Base-by-base conservation (phyloP, 208 protist genomes). In the Trypanosoma rangeli region DNA sequence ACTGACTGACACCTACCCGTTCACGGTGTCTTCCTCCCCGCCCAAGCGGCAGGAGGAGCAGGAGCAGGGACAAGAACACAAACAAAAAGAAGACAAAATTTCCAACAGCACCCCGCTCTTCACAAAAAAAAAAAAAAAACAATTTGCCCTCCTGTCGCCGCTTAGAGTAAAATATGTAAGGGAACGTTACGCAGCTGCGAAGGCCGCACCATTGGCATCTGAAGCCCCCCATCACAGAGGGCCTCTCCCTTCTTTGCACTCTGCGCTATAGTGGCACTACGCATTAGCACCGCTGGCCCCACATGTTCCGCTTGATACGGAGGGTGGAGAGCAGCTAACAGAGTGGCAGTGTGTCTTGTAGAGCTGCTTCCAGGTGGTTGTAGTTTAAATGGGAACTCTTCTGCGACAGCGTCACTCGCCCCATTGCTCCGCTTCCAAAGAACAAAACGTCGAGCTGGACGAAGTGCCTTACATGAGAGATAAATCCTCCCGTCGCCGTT, bases 401-500 rank as follows among this genome's bases (percentile, higher is more conserved):
- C 20, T 39, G 57, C 35, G 22, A 10, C 49, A 22, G 22, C 20
- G 58, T 69, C 57, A 73, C 54, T 26, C 24, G 26, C 54, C 18
- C 61, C 57, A 26, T 20, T 10, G 15, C 22, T 16, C 1, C 75
- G 71, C 66, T 73, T 80, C 87, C 87, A 90, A 53, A 85, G 70
- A 48, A 77, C 66, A 54, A 86, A 93, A 1, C 72, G 69, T 54
- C 50, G 73, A 0, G 83, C 69, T 12, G 85, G 78, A 24, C 84
- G 82, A 22, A 82, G 84, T 20, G 79, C 78, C 55, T 76, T 79
- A 72, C 78, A 90, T 68, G 82, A 82, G 24, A 81, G 64, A 71
- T 91, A 93, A 8, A 67, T 54, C 29, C 60, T 81, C 22, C 81
- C 83, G 69, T 93, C 84, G 16, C 54, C 65, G 57, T 87, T 89